These are phyloP conservation scores for Cicer bijugum DNA, from an alignment of 306 rosid genomes.

Conservation along the genomic window DNA sequence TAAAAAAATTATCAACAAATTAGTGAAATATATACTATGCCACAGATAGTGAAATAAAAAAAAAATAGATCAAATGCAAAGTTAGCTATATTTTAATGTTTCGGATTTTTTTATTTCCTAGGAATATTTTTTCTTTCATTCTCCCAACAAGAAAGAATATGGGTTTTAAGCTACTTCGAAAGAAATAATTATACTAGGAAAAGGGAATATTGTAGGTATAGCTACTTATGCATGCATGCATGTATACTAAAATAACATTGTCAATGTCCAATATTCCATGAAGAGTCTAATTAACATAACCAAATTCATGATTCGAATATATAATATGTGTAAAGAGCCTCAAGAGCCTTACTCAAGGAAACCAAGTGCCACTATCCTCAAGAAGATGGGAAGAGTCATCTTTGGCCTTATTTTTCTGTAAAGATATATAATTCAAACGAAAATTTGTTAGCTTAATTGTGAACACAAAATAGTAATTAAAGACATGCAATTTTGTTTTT, in stretches of 20 bases:
- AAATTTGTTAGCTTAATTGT: conserved; percentile 2
- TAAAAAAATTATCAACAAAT: no score
- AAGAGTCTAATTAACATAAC: conserved; percentile 3
- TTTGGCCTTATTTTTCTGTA: conserved; percentile 86
- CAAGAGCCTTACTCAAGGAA: conserved; percentile 83
- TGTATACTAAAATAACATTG: conserved; percentile 4
- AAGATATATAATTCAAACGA: conserved; percentile 23
- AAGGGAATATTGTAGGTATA: not conserved
- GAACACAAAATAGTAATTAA: not conserved
- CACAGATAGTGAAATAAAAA: not conserved
- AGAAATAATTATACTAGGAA: not conserved
- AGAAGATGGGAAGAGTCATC: conserved; percentile 89
- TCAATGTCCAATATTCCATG: conserved; percentile 8
- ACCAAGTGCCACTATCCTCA: conserved; percentile 75
- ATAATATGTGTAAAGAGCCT: not conserved
- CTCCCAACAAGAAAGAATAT: conserved; percentile 2
- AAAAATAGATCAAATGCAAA: not conserved
- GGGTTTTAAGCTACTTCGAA: not conserved
- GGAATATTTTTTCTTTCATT: conserved; percentile 6
- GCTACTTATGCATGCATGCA: conserved; percentile 49
- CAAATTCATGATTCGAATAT: conserved; percentile 19
- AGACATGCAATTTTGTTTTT: no score
- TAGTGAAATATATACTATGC: no score
- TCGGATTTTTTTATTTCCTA: conserved; percentile 1
- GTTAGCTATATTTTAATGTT: not conserved